phyloP scores from a whole-genome alignment of 2,329 filamentous ascomycete genomes.

The Ceratocystis alfenasii region DNA sequence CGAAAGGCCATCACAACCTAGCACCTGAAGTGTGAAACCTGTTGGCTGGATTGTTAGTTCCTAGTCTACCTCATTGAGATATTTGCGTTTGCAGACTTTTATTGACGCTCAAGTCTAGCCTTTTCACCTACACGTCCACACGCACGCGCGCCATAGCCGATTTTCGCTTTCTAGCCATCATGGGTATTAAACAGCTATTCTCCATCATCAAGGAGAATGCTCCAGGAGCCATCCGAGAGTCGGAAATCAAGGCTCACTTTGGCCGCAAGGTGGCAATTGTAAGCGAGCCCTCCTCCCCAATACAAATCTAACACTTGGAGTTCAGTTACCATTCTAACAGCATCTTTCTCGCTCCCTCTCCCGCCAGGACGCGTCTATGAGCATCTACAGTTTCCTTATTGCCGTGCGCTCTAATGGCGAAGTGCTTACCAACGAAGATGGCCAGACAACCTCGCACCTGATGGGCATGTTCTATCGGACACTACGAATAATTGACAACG shows the following conservation, averaged over 20 bases:
- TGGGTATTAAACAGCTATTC: constrained; percentile 63
- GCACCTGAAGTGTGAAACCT: no score
- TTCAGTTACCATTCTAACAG: neutral
- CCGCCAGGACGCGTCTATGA: constrained; percentile 73
- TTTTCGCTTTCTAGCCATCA: constrained; percentile 28
- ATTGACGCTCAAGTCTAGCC: neutral
- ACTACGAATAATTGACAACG: constrained; percentile 93
- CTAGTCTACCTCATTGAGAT: neutral
- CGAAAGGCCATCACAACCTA: no score
- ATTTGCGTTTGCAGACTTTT: no score
- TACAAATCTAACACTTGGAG: no score
- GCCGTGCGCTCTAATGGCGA: constrained; percentile 94
- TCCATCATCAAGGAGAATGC: constrained; percentile 81
- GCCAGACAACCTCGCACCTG: constrained; percentile 92
- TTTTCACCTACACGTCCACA: neutral
- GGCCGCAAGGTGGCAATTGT: constrained; percentile 97
- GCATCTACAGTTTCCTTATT: constrained; percentile 96
- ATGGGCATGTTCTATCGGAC: constrained; percentile 99
- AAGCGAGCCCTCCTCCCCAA: constrained; percentile 32
- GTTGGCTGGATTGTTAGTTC: no score
- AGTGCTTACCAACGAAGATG: constrained; percentile 86
- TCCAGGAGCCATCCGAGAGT: constrained; percentile 88
- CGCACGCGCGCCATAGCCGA: no score
- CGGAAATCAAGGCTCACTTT: constrained; percentile 98
- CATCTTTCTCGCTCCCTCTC: neutral